Percentiles rank a stretch among this genome's conserved stretches.
Conservation (phyloP, 1,284 basidiomycete species). For the Coniferiporia weirii region DNA sequence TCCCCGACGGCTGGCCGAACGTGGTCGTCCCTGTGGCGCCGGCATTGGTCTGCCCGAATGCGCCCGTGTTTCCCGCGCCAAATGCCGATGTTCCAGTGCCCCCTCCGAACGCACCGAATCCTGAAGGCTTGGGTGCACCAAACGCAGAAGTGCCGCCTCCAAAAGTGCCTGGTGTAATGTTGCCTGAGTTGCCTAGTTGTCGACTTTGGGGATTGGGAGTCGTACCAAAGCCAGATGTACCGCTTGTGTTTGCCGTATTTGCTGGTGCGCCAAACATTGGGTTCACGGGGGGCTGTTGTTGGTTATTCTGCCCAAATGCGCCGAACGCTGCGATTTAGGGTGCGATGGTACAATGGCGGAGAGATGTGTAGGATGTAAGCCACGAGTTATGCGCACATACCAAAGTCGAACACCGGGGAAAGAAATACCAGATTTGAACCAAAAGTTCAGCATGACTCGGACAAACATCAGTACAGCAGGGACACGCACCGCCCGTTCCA, state of each 20-base stretch:
- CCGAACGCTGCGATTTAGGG: constrained; percentile 35
- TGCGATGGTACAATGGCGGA: neutral
- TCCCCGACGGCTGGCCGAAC: constrained; percentile 29
- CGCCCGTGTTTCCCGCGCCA: constrained; percentile 30
- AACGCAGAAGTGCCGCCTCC: constrained; percentile 48
- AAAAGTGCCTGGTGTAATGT: constrained; percentile 48
- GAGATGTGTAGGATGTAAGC: neutral
- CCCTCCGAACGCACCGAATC: constrained; percentile 25
- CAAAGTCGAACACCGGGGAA: neutral
- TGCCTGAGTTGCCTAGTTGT: neutral
- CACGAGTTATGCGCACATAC: neutral
- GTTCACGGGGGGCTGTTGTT: constrained; percentile 58
- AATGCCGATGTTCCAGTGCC: constrained; percentile 40
- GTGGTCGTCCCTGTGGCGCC: constrained; percentile 29
- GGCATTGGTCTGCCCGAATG: constrained; percentile 38
- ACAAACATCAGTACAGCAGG: constrained; percentile 15
- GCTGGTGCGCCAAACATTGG: constrained; percentile 69
- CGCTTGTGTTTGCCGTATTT: constrained; percentile 30
- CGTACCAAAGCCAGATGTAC: constrained; percentile 56
- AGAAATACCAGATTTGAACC: neutral
- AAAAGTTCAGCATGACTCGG: constrained; percentile 4
- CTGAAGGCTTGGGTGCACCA: constrained; percentile 55
- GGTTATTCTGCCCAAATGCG: constrained; percentile 43
- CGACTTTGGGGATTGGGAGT: constrained; percentile 6
- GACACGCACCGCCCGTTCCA: constrained; percentile 33